Conservation (phyloP, 768 basidiomycete species). For the Hysterangium stoloniferum region DNA sequence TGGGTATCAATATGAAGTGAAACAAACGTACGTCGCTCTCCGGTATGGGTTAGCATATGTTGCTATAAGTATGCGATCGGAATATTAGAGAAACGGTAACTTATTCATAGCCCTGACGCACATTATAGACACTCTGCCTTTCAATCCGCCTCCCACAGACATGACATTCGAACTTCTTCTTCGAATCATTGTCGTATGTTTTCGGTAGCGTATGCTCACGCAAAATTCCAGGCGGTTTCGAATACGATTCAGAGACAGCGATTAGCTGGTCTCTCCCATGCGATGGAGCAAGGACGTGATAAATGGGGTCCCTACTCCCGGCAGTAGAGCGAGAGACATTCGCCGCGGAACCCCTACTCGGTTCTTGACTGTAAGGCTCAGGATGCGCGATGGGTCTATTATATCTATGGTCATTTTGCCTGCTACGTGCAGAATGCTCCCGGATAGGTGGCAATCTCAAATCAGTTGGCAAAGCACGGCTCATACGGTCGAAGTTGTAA, state of each 20-base stretch:
- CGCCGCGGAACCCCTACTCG: no score
- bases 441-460: conserved; percentile 4
- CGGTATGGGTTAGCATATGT: conserved; percentile 12
- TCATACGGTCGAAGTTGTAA: background rate
- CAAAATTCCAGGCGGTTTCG: conserved; percentile 8
- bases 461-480: background rate
- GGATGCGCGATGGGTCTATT: no score
- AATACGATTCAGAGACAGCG: conserved; percentile 4
- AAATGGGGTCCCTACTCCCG: no score
- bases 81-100: no score
- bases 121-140: conserved; percentile 12
- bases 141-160: conserved; percentile 9
- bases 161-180: conserved; percentile 9
- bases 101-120: background rate
- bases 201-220: background rate
- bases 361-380: background rate
- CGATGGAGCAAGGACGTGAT: conserved; percentile 9
- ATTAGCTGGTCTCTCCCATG: conserved; percentile 1
- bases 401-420: background rate
- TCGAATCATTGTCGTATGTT: background rate
- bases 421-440: conserved; percentile 1
- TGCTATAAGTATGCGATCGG: conserved; percentile 3
- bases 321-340: no score
- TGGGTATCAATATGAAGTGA: no score
- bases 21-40: conserved; percentile 7